Base-by-base conservation (phyloP, 257 asterid genomes). In the Solanum peruvianum region DNA sequence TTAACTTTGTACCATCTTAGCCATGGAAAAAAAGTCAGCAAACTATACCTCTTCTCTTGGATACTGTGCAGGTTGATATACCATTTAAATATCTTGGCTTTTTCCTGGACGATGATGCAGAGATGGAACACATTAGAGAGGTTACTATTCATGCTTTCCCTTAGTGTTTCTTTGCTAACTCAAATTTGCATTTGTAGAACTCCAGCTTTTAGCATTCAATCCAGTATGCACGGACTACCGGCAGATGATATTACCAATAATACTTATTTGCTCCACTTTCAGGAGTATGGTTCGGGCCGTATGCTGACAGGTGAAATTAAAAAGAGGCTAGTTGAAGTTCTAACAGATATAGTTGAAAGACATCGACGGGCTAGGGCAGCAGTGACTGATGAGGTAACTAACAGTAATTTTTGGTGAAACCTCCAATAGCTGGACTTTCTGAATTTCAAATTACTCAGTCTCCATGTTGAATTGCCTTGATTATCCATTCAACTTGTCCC, bases 231-330 rank as follows among this genome's bases (percentile, higher is more conserved):
- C 5, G 67, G 67, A 80, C 67, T 47, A 47, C 41, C n/a, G n/a
- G 41, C 80, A 47, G 39, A 72, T 29, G 41, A 62, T 81, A 67
- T 86, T 69, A 27, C 47, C n/a, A 70, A 31, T 29, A 87, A 66
- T 58, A 60, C 62, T 56, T 23, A 45, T 81, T 37, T 86, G 83
- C 85, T 86, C 41, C 29, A 84, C 73, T 86, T 87, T 86, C 91
- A 97, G 98, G 98, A 95, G 87, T 97, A 97, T 83, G 98, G 96
- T 5, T 94, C 96, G 1, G 99, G 99, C 3, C 97, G 94, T 87
- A 93, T 97, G 98, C 93, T 97, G 70, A 97, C 99, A 1, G 99
- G 99, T 85, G 98, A 97, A 90, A 96, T 97, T 83, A 97, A 97
- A 92, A 77, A 87, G 87, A 91, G 94, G 89, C 96, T 95, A 12